Evolutionary conservation across 2,329 filamentous ascomycete species (phyloP), one percentile per base, ranked within the genome.

Genomic region (Intubia oerlemansii): DNA sequence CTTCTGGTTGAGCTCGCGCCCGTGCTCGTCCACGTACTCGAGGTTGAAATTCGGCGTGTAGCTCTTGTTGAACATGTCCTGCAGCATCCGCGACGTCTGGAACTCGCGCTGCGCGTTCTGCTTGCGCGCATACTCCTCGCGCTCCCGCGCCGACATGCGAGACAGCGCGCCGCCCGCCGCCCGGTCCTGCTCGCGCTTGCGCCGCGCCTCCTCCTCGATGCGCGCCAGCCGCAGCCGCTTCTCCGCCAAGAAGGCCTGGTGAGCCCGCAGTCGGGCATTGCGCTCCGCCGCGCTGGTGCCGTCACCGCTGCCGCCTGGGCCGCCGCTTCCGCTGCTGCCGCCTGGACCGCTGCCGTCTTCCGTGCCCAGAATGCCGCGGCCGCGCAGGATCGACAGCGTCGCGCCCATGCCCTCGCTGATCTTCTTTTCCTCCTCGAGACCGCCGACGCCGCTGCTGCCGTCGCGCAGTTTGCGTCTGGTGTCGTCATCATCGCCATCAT

Each of bases 21-120:
- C 88, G 46, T 74, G 67, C 31, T 92, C 85, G 47, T 98, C 88
- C 24, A 77, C 68, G 44, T 98, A 93, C 45, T 77, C 80, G 39
- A 98, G 63, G 44, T 92, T 69, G 18, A 98, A 77, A 40, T 78
- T 81, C 5, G 88, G 88, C 51, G 79, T 81, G 58, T 95, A 95
- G 38, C 77, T 73, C 33, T 70, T 67, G 42, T 76, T 76, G 57
- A 85, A 95, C 37, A 91, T 66, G 36, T 90, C 79, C 2, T 80
- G 79, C 48, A 91, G 65, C 41, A 77, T 66, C 21, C 77, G 68
- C 18, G 80, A 77, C 42, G 90, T 76, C 39, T 79, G 71, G 43
- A 81, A 74, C 41, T 98, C 88, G 39, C 88, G 78, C 42, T 74
- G 68, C 33, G 71, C 74, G 52, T 98, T 98, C 50, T 91, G 78